Evolutionary conservation across 371 early-diverging fungal species (phyloP), one percentile per base, ranked within the genome.

Genomic region (Rhizopus sp.): DNA sequence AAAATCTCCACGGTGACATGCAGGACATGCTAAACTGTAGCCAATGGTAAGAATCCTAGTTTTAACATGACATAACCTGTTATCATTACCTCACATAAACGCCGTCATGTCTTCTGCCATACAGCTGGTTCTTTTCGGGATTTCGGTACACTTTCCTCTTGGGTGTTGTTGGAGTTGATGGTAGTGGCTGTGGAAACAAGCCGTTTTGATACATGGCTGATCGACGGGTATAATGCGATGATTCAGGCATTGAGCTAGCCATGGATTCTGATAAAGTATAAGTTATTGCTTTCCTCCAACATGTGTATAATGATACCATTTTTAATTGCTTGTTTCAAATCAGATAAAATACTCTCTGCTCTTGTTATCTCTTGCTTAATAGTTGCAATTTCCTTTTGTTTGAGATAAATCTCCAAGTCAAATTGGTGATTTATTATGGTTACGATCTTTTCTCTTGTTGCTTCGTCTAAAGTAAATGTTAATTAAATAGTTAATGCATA

Each of bases 361-460:
- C 72, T 80, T 7, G 59, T 69, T 13, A 90, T 77, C 48, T 88
- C 89, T 45, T 70, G 60, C 17, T 72, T 55, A 44, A 90, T 84
- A 3, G 80, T 55, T 0, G 73, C 69, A 6, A 83, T 48, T 59
- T 91, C 91, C 17, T 78, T 78, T 60, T 83, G 75, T 38, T 88
- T 87, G 16, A 91, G 62, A 48, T 81, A 78, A 41, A 89, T 78
- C 66, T 89, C 91, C 13, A 87, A 69, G 66, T 91, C 89, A 56
- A 91, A 87, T 64, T 91, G 90, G 37, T 83, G 84, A 53, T 82
- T 74, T 34, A 90, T 83, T 42, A 87, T 83, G 49, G 78, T 78
- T 37, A 60, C 53, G 23, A 86, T 73, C 56, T 78, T 85, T 59
- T 77, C 68, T 54, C 72, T 68, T 57, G 80, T 85, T 29, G 63